A percentile compares a stretch with the other conserved stretches of the same genome.
Conservation (phyloP, 192 early-diverging fungal genomes). For the Piromyces sp. region DNA sequence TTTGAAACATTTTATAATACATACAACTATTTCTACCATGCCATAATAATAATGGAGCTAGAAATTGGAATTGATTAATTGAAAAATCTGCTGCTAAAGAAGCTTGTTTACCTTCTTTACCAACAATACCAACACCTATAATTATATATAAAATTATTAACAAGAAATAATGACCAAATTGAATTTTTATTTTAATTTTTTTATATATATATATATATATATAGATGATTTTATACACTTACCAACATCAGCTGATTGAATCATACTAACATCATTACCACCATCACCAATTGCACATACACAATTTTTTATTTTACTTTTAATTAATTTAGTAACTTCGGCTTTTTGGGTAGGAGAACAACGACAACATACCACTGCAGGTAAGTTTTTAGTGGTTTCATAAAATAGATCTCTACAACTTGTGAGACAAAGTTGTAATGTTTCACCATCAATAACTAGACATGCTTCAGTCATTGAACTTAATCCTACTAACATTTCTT, state of each 20-base stretch:
- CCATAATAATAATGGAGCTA: slow-evolving; percentile 53
- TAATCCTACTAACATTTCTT: slow-evolving; percentile 57
- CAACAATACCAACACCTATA: slow-evolving; percentile 71
- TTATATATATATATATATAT: too few relatives aligned
- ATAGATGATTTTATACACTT: too few relatives aligned
- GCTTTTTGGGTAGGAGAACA: slow-evolving; percentile 97
- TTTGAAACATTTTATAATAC: too few relatives aligned
- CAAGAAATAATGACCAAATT: too few relatives aligned
- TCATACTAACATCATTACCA: slow-evolving; percentile 96
- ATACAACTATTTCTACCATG: not conserved
- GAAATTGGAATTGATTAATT: slow-evolving; percentile 66
- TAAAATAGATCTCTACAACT: slow-evolving; percentile 62
- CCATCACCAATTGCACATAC: slow-evolving; percentile 84
- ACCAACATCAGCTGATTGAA: slow-evolving; percentile 88
- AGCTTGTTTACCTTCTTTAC: slow-evolving; percentile 90
- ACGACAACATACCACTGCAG: slow-evolving; percentile 81
- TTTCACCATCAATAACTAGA: slow-evolving; percentile 78
- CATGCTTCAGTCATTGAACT: slow-evolving; percentile 53
- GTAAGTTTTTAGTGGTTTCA: slow-evolving; percentile 48
- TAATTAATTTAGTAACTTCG: slow-evolving; percentile 67
- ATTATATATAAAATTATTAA: too few relatives aligned
- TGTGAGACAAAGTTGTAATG: slow-evolving; percentile 45
- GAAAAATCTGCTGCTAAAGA: slow-evolving; percentile 88
- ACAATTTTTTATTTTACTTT: slow-evolving; percentile 18
- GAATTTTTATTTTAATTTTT: too few relatives aligned